Evolutionary conservation across 2,329 filamentous ascomycete genomes (phyloP).

Genomic region (Epichloe sibirici): DNA sequence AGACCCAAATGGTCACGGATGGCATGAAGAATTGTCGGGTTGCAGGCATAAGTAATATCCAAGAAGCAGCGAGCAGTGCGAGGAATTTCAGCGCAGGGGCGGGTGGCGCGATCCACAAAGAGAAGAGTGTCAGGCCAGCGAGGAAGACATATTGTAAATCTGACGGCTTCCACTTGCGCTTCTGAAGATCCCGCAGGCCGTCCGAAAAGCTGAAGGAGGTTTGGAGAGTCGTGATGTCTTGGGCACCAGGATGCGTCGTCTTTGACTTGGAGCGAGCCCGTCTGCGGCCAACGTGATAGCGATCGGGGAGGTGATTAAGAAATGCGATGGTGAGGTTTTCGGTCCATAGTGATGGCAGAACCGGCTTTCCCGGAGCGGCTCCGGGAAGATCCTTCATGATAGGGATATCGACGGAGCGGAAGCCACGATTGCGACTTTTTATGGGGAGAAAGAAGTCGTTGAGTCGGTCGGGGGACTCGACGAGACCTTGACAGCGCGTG

Average conservation of each 20-base stretch:
- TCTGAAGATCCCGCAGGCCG: slow-evolving; percentile 61
- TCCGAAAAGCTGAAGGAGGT: slow-evolving; percentile 73
- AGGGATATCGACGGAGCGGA: slow-evolving; percentile 5
- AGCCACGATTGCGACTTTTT: slow-evolving; percentile 7
- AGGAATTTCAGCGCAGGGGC: slow-evolving; percentile 69
- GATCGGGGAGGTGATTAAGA: slow-evolving; percentile 29
- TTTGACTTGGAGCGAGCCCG: slow-evolving; percentile 29
- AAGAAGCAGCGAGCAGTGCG: slow-evolving; percentile 52
- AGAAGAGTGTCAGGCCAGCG: slow-evolving; percentile 66
- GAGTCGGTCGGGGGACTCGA: slow-evolving; percentile 3
- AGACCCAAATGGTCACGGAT: slow-evolving; percentile 72
- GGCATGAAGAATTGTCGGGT: slow-evolving; percentile 88
- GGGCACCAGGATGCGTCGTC: slow-evolving; percentile 18
- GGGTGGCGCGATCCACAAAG: slow-evolving; percentile 68
- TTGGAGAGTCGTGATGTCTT: slow-evolving; percentile 64
- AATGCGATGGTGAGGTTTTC: slow-evolving; percentile 30
- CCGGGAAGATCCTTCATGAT: slow-evolving; percentile 28
- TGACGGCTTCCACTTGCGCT: slow-evolving; percentile 68
- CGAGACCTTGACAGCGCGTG: slow-evolving; percentile 7
- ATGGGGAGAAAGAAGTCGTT: not conserved
- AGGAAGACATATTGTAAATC: slow-evolving; percentile 78
- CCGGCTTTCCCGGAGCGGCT: slow-evolving; percentile 27
- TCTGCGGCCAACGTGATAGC: slow-evolving; percentile 26
- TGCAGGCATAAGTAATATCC: slow-evolving; percentile 66
- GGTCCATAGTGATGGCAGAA: slow-evolving; percentile 27